Conservation (phyloP, 768 basidiomycete species). For the Leccinum pellstonianum region DNA sequence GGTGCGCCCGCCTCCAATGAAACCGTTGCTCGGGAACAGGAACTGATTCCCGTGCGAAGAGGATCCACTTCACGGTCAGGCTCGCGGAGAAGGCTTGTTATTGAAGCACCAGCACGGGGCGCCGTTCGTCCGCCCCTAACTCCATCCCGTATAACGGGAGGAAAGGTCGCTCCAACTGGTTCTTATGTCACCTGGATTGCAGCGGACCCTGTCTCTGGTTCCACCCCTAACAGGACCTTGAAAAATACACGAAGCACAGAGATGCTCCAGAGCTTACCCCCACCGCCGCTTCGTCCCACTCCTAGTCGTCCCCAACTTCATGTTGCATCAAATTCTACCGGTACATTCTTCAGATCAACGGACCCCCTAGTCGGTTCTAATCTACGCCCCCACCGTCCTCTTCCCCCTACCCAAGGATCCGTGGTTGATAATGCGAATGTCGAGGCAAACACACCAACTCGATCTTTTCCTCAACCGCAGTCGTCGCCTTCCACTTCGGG, state of each 20-base stretch:
- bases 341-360: constrained; percentile 14
- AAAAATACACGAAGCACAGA: constrained; percentile 33
- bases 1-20: constrained; percentile 25
- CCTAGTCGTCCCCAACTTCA: constrained; percentile 32
- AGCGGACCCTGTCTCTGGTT: constrained; percentile 31
- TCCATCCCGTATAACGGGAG: constrained; percentile 20
- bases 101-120: background rate
- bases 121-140: constrained; percentile 16
- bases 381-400: constrained; percentile 28
- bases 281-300: constrained; percentile 25
- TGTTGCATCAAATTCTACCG: constrained; percentile 18
- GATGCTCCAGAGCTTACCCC: constrained; percentile 23
- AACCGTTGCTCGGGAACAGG: constrained; percentile 19
- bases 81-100: constrained; percentile 16
- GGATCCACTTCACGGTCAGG: constrained; percentile 15
- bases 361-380: constrained; percentile 19
- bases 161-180: constrained; percentile 23
- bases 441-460: constrained; percentile 19
- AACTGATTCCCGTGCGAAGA: constrained; percentile 12
- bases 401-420: constrained; percentile 31
- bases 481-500: constrained; percentile 22
- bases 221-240: constrained; percentile 34
- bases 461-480: constrained; percentile 27
- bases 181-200: constrained; percentile 29
- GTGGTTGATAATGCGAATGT: constrained; percentile 17